Conservation (phyloP, 164 flowering plant genomes). For the Paratinospora sagittata region DNA sequence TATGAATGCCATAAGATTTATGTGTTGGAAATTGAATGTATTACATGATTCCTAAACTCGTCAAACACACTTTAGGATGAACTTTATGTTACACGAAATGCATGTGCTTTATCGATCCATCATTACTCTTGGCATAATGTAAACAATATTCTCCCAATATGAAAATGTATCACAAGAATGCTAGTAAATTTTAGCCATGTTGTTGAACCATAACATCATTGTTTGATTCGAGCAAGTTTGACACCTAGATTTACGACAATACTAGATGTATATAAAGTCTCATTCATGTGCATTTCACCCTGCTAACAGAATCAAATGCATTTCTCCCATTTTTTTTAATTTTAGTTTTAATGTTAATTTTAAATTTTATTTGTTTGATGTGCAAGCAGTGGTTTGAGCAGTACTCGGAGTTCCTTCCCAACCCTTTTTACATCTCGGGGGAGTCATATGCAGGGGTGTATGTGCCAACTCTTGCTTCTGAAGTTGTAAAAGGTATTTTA, state of each 20-base stretch:
- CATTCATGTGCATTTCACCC: background rate
- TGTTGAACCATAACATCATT: too few relatives aligned
- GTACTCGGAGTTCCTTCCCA: constrained; percentile 62
- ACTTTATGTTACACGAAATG: too few relatives aligned
- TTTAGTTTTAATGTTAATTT: too few relatives aligned
- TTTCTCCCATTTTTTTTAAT: background rate
- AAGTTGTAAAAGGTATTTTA: constrained; percentile 61
- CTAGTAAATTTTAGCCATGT: too few relatives aligned
- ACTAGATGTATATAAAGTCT: background rate
- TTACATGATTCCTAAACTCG: background rate
- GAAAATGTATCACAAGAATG: too few relatives aligned
- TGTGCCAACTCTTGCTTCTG: constrained; percentile 85
- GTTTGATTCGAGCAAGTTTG: too few relatives aligned
- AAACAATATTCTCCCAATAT: too few relatives aligned
- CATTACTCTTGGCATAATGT: too few relatives aligned
- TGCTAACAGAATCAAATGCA: background rate
- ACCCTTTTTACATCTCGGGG: constrained; percentile 76
- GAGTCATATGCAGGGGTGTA: constrained; percentile 97
- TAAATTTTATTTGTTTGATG: background rate
- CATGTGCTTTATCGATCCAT: too few relatives aligned
- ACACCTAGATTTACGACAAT: background rate
- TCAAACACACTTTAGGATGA: background rate
- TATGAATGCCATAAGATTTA: background rate
- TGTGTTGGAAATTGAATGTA: too few relatives aligned
- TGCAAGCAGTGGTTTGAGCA: constrained; percentile 69